Percentiles rank a stretch among this genome's conserved stretches.
phyloP scores from a whole-genome alignment of 306 rosid species.

The Rosa chinensis region DNA sequence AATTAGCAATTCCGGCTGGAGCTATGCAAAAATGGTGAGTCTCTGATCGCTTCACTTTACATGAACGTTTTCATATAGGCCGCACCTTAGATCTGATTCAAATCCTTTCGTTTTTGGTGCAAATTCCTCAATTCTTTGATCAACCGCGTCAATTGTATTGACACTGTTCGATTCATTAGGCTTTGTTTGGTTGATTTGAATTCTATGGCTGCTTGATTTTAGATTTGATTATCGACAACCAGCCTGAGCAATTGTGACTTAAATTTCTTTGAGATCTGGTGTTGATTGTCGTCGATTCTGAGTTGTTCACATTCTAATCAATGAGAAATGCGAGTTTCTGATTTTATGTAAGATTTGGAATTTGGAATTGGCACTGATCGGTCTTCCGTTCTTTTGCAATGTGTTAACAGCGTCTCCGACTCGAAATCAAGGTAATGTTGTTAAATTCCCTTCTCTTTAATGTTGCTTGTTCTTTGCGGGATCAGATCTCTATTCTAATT shows the following conservation, averaged over 20 bases:
- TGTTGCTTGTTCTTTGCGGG: not conserved
- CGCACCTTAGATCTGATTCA: slow-evolving; percentile 63
- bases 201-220: not conserved
- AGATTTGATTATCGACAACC: slow-evolving; percentile 15
- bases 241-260: not conserved
- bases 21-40: slow-evolving; percentile 77
- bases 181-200: slow-evolving; percentile 23
- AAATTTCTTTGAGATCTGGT: slow-evolving; percentile 49
- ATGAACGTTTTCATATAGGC: slow-evolving; percentile 15
- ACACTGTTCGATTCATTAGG: slow-evolving; percentile 17
- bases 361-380: slow-evolving; percentile 37
- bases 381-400: slow-evolving; percentile 4
- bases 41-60: slow-evolving; percentile 16
- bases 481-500: slow-evolving; percentile 24
- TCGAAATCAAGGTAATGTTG: slow-evolving; percentile 86
- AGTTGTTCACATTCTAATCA: not conserved
- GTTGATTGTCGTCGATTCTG: slow-evolving; percentile 24
- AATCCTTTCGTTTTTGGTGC: slow-evolving; percentile 41
- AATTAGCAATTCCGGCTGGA: slow-evolving; percentile 12
- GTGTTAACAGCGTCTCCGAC: slow-evolving; percentile 94
- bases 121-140: slow-evolving; percentile 19
- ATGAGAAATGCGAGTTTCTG: not conserved
- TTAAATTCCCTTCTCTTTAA: not conserved
- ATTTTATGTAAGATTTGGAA: slow-evolving; percentile 14
- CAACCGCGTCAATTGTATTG: slow-evolving; percentile 15